Evolutionary conservation across 208 protist genomes (phyloP), one percentile per base, ranked within the genome.

Genomic region (Trypanosoma avium): DNA sequence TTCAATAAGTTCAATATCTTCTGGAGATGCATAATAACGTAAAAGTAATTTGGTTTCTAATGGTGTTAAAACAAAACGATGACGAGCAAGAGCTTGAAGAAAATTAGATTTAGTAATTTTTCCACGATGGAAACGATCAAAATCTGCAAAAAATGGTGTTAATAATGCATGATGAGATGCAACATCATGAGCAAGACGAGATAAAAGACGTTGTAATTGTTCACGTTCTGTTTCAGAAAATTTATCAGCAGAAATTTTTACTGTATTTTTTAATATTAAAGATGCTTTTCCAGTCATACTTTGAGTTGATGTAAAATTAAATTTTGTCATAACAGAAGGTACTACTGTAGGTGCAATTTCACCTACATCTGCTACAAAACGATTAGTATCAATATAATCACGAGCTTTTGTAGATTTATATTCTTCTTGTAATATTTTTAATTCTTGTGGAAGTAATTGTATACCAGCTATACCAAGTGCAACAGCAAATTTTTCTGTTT

Each of bases 101-200:
- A 92, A 92, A 67, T 87, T 78, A 32, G 27, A 55, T 15, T 58
- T 61, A 0, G 82, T 74, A 53, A 96, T 90, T 50, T 81, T 76
- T 24, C 88, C 91, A 29, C 73, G 74, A 63, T 86, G 70, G 57
- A 83, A 74, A 32, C 69, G 72, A 64, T 97, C 92, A 66, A 93
- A 95, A 54, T 97, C 92, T 0, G 82, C 57, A 62, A 97, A 97
- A 60, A 95, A 94, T 10, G 89, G 87, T 33, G 75, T 65, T 45
- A 95, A 73, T 17, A 94, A 77, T 7, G 89, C 81, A 46, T 81
- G 72, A 70, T 82, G 82, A n/a, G 82, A 53, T 1, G 26, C n/a
- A 7, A 90, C 73, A 58, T 89, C 77, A 61, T 91, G 84, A 9
- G 56, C 58, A 30, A 95, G 71, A 0, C 86, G 81, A 4, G 33